These are phyloP conservation scores for Cryphonectria parasitica DNA, from an alignment of 2,329 filamentous ascomycete species.

Conservation along the genomic window DNA sequence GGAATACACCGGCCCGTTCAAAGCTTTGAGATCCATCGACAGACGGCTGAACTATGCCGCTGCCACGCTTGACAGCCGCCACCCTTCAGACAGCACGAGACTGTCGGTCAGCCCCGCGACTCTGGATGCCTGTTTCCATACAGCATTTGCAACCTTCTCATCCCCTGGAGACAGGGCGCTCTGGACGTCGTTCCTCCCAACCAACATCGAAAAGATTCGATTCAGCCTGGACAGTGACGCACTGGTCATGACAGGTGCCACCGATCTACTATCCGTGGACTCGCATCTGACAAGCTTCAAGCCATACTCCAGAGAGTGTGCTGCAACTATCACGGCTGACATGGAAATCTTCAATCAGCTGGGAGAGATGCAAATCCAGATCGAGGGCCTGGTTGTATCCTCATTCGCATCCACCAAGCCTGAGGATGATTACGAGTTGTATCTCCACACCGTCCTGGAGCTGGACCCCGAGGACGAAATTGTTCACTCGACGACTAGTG, in stretches of 20 bases:
- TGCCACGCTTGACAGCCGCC: slow-evolving; percentile 38
- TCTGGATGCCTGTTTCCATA: slow-evolving; percentile 47
- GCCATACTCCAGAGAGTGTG: slow-evolving; percentile 31
- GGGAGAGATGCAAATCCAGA: slow-evolving; percentile 39
- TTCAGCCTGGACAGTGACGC: slow-evolving; percentile 41
- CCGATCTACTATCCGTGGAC: slow-evolving; percentile 36
- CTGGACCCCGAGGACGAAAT: slow-evolving; percentile 48
- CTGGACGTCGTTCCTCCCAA: slow-evolving; percentile 48
- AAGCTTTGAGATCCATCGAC: slow-evolving; percentile 39
- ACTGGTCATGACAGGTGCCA: background rate
- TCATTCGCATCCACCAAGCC: slow-evolving; percentile 39
- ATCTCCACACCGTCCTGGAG: slow-evolving; percentile 42
- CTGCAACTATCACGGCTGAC: slow-evolving; percentile 42
- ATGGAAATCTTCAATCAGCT: slow-evolving; percentile 40
- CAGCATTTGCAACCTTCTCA: slow-evolving; percentile 46
- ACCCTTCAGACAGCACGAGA: slow-evolving; percentile 42
- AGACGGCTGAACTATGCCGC: slow-evolving; percentile 43
- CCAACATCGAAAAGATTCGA: slow-evolving; percentile 39
- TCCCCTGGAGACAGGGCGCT: slow-evolving; percentile 47
- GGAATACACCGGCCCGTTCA: slow-evolving; percentile 46
- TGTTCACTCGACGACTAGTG: slow-evolving; percentile 28
- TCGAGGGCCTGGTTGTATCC: slow-evolving; percentile 40
- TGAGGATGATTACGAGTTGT: slow-evolving; percentile 41
- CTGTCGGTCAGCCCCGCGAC: slow-evolving; percentile 46
- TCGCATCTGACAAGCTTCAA: slow-evolving; percentile 38